Conservation (phyloP, 257 asterid genomes). For the Gentiana macrophylla region DNA sequence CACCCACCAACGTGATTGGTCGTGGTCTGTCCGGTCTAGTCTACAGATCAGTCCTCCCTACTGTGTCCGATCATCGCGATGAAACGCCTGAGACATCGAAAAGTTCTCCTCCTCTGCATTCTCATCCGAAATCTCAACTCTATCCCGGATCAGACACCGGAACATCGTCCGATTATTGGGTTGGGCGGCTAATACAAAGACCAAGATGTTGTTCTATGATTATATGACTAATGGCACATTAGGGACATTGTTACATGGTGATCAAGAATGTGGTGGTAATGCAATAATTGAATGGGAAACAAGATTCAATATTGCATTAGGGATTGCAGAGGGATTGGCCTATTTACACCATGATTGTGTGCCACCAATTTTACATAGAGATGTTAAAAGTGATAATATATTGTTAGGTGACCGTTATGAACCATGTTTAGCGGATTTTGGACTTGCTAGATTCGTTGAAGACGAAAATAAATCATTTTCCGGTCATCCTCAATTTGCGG, state of each 20-base stretch:
- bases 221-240: conserved; percentile 53
- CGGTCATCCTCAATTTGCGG: conserved; percentile 64
- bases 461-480: conserved; percentile 36
- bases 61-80: conserved; percentile 52
- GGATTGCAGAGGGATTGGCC: conserved; percentile 72
- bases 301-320: conserved; percentile 56
- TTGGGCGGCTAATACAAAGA: conserved; percentile 65
- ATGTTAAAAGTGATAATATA: conserved; percentile 55
- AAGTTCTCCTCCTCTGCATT: conserved; percentile 42
- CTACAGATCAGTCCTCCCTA: conserved; percentile 32
- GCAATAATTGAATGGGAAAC: conserved; percentile 57
- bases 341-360: conserved; percentile 72
- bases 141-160: conserved; percentile 62
- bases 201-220: conserved; percentile 67
- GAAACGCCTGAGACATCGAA: conserved; percentile 46
- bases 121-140: conserved; percentile 55
- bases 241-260: conserved; percentile 44
- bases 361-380: conserved; percentile 77
- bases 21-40: conserved; percentile 63
- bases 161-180: conserved; percentile 63
- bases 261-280: conserved; percentile 21
- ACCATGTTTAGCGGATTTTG: conserved; percentile 70
- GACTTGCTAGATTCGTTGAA: conserved; percentile 68
- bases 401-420: conserved; percentile 54
- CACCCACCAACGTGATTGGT: conserved; percentile 41